Base-by-base conservation (phyloP, 805 yeast species). In the Grigorovia yakushimaensis region DNA sequence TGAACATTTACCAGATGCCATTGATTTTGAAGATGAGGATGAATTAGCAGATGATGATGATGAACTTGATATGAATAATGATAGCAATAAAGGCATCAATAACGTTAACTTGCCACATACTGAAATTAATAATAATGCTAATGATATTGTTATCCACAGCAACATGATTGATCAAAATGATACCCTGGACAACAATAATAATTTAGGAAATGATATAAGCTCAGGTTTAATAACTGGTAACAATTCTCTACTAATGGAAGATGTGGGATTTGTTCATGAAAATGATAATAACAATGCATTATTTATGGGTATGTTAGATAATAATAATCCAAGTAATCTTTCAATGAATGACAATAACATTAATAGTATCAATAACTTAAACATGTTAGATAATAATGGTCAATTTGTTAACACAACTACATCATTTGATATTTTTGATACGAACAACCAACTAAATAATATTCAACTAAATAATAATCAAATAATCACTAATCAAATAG, bases 1-100 rank as follows among this genome's bases (percentile, higher is more conserved):
- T 69, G 73, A 75, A 47, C 98, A 89, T 64, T 89, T 93, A 1
- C 96, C 79, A 6, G 91, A 89, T 63, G 98, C 98, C 9, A 71
- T 88, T 30, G 98, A 91, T 64, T 91, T 85, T 61, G 96, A 87
- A 59, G 96, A 87, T 61, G 94, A 86, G 58, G 97, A 89, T 54
- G 97, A 89, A 64, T 70, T 89, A 43, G 97, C 97, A 0, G 97
- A 89, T 21, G 96, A 89, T 42, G 71, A 71, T 1, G 55, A 30
- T 55, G 54, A 37, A 49, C 46, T 24, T 45, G 42, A 40, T 8
- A 20, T 10, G 17, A 33, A 18, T 20, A 41, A 18, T 11, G 18
- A 23, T 23, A 40, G 17, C 23, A 39, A 22, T 53, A 49, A 49
- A 37, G 33, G 36, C n/a, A 18, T 17, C 44, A 8, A 24, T 22